Conservation (phyloP, 2,329 filamentous ascomycete species). For the Neurospora sp. region DNA sequence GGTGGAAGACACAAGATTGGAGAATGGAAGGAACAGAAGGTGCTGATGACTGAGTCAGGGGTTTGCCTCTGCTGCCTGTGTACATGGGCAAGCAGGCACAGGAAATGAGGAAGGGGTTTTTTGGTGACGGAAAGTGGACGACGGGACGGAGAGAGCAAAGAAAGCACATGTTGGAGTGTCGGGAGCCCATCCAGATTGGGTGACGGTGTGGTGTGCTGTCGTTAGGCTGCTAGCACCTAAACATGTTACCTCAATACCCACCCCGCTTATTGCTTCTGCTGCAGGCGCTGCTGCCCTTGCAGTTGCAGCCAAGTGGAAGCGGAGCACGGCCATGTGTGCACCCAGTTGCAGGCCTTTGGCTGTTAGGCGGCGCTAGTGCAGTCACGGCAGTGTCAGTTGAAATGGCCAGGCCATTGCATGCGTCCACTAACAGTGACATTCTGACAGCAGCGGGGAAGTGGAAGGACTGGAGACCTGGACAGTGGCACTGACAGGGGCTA, state of each 20-base stretch:
- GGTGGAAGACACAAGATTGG: neutral
- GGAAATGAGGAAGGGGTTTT: neutral
- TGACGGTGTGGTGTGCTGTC: neutral
- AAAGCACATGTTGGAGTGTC: neutral
- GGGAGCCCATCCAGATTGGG: neutral
- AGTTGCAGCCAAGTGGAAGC: neutral
- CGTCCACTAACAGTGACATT: neutral
- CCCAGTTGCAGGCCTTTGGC: neutral
- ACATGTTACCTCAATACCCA: neutral
- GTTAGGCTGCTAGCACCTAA: neutral
- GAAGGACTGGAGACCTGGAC: neutral
- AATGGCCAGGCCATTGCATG: neutral
- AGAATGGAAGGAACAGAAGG: neutral
- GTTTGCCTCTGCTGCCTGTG: neutral
- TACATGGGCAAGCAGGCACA: neutral
- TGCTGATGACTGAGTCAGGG: neutral
- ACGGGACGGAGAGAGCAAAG: neutral
- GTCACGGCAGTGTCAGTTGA: neutral
- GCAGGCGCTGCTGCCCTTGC: neutral
- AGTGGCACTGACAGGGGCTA: neutral
- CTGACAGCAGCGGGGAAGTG: neutral
- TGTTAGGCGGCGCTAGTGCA: neutral
- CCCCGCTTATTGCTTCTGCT: neutral
- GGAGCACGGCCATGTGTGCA: neutral
- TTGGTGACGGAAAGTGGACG: too few relatives aligned